A percentile compares a stretch with the other conserved stretches of the same genome.
Evolutionary conservation across 768 basidiomycete genomes (phyloP).

Genomic region (Obba rivulosa): DNA sequence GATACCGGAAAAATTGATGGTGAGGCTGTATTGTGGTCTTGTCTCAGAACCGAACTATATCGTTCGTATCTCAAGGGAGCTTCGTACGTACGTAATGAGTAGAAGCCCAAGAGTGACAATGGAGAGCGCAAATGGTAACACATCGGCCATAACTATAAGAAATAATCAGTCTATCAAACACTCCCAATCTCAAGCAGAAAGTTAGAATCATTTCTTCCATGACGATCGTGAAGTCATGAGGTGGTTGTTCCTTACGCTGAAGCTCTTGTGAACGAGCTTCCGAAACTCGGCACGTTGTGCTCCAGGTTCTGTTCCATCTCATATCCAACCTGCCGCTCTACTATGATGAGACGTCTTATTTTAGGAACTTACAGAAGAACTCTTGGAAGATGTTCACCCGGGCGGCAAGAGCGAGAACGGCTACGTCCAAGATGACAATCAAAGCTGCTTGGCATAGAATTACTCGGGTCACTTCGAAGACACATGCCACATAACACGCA

Average conservation of each 20-base stretch:
- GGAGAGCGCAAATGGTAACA: slow-evolving; percentile 57
- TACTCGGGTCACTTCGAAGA: neutral
- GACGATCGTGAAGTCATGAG: too few relatives aligned
- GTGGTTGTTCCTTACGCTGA: too few relatives aligned
- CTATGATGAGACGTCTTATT: too few relatives aligned
- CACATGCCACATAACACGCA: slow-evolving; percentile 8
- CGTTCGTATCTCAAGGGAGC: neutral
- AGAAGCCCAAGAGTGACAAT: slow-evolving; percentile 44
- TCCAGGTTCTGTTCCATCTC: too few relatives aligned
- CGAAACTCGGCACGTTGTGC: too few relatives aligned
- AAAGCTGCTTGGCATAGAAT: slow-evolving; percentile 25
- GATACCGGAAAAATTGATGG: slow-evolving; percentile 35
- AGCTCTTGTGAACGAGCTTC: too few relatives aligned
- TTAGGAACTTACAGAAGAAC: slow-evolving; percentile 53
- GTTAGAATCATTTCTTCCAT: too few relatives aligned
- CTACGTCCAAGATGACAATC: slow-evolving; percentile 41
- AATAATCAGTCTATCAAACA: neutral
- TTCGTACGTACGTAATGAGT: slow-evolving; percentile 33
- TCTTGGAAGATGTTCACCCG: slow-evolving; percentile 54
- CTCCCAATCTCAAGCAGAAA: neutral
- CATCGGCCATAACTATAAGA: slow-evolving; percentile 45
- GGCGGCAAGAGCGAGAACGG: slow-evolving; percentile 48
- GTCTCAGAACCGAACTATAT: neutral
- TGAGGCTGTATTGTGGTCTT: slow-evolving; percentile 28
- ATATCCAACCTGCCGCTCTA: too few relatives aligned